Evolutionary conservation across 2,329 filamentous ascomycete genomes (phyloP), one percentile per base, ranked within the genome.

Genomic region (Colletotrichum musicola): DNA sequence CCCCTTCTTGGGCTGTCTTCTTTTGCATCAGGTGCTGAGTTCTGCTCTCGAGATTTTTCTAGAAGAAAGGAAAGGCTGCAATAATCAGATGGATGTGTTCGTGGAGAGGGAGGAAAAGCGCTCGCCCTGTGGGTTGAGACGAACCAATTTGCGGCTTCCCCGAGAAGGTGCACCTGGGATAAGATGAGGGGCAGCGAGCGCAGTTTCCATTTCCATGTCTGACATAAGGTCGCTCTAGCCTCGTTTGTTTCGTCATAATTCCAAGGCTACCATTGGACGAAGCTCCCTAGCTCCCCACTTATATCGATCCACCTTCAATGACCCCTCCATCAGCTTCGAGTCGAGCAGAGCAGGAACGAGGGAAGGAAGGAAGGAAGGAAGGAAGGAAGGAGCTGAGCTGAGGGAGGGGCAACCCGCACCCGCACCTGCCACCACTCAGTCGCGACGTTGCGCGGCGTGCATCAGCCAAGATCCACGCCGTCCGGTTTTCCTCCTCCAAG

Each of bases 401-500:
- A 10, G 30, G 2, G 30, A 35, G 30, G 30, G 30, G 30, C 30
- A 35, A 35, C 30, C 30, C 30, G 7, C 30, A 35, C 30, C 10
- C 30, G 30, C 50, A 27, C 35, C 35, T 54, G 55, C 9, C 46
- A 60, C 57, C 57, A 51, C 57, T n/a, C 30, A n/a, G 30, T 20
- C 64, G 64, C 62, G 55, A 68, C 62, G 54, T 65, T 47, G 14
- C 62, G 65, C 65, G 62, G 65, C 55, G 27, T 51, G 49, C 65
- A 68, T 68, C 65, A 65, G 66, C 66, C 66, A 68, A 68, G 66
- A 27, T 65, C 56, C 55, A 66, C 66, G 66, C 50, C 50, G 60
- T 46, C 27, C 40, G 59, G 30, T 63, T 63, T 47, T 30, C 35
- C 63, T 58, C 18, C 2, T 9, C 27, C 27, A 30, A 30, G 30